Percentiles rank a stretch among this genome's conserved stretches.
These are phyloP conservation scores for Lactifluus pinguis DNA, from an alignment of 768 basidiomycete genomes.

Conservation along the genomic window DNA sequence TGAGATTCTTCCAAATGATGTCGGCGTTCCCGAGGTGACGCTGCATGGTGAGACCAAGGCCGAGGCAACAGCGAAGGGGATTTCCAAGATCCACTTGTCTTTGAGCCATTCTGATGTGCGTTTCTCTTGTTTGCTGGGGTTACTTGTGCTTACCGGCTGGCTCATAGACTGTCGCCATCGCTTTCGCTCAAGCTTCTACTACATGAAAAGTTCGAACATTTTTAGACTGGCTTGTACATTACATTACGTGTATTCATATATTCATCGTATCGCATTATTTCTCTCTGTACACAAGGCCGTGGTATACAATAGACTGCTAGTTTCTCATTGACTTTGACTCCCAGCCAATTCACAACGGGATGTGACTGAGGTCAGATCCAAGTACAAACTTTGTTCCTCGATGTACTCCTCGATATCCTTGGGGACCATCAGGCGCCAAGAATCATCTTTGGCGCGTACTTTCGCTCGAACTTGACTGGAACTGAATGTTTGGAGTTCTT, in stretches of 20 bases:
- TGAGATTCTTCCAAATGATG: constrained; percentile 74
- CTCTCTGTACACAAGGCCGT: background rate
- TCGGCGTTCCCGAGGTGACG: constrained; percentile 70
- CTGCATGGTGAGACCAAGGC: constrained; percentile 74
- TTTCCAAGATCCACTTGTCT: constrained; percentile 71
- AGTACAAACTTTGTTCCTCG: constrained; percentile 37
- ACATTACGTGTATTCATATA: constrained; percentile 2
- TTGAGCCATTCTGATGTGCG: constrained; percentile 88
- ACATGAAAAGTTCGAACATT: constrained; percentile 19
- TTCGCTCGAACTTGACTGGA: constrained; percentile 57
- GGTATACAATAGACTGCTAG: background rate
- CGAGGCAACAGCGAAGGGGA: constrained; percentile 62
- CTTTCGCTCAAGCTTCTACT: constrained; percentile 69
- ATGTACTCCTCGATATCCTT: constrained; percentile 44
- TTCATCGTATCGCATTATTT: background rate
- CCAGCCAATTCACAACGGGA: background rate
- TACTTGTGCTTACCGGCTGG: constrained; percentile 18
- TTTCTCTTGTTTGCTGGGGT: constrained; percentile 17
- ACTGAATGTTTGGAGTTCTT: constrained; percentile 48
- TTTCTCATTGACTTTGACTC: background rate
- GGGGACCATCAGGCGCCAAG: constrained; percentile 44
- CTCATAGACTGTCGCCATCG: constrained; percentile 69
- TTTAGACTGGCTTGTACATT: background rate
- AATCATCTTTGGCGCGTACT: constrained; percentile 27
- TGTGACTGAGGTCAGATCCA: background rate